A percentile compares a stretch with the other conserved stretches of the same genome.
These are phyloP conservation scores for Austropuccinia psidii DNA, from an alignment of 1,284 basidiomycete genomes.

Conservation along the genomic window DNA sequence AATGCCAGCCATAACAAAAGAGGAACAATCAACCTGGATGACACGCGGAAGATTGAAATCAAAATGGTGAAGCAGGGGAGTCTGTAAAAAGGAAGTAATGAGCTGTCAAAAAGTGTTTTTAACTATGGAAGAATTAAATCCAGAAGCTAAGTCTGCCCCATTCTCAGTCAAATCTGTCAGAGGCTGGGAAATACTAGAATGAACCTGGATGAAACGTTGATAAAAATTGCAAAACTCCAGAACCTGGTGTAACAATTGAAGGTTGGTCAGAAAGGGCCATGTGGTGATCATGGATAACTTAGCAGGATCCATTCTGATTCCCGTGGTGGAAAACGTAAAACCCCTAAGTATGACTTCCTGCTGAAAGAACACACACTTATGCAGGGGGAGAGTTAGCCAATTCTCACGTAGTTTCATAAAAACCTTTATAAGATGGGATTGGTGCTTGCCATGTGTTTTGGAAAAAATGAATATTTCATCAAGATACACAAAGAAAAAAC, in stretches of 20 bases:
- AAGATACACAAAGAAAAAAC: conserved; percentile 11
- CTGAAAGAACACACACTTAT: conserved; percentile 5
- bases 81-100: too few relatives aligned
- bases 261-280: conserved; percentile 4
- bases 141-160: too few relatives aligned
- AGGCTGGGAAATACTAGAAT: conserved; percentile 15
- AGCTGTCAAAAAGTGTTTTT: too few relatives aligned
- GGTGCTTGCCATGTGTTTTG: not conserved
- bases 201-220: conserved; percentile 37
- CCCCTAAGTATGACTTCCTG: not conserved
- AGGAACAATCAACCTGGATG: not conserved
- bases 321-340: not conserved
- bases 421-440: not conserved
- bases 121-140: too few relatives aligned
- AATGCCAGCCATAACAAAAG: not conserved
- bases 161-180: conserved; percentile 7
- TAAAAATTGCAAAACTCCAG: conserved; percentile 16
- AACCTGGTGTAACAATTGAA: not conserved
- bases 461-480: conserved; percentile 24
- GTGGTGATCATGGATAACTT: not conserved
- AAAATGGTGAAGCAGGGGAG: not conserved
- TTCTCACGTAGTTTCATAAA: not conserved
- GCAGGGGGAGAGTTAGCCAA: not conserved
- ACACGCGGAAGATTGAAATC: not conserved
- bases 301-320: not conserved